Conservation (phyloP, 2,329 filamentous ascomycete genomes). For the Stagonosporopsis cucurbitacearum region DNA sequence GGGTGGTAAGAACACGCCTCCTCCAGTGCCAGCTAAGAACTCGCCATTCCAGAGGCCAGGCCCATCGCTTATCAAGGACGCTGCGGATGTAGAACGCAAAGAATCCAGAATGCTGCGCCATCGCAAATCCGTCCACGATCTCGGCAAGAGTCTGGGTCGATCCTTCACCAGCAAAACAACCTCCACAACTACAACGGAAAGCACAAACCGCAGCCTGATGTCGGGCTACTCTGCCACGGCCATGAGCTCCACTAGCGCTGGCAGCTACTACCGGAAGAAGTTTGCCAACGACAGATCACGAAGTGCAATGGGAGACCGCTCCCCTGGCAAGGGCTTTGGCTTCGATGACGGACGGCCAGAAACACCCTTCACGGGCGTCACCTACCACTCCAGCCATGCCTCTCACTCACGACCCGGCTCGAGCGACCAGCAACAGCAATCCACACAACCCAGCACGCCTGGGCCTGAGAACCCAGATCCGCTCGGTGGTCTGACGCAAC, state of each 20-base stretch:
- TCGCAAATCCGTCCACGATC: conserved; percentile 79
- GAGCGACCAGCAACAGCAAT: conserved; percentile 49
- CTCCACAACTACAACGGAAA: conserved; percentile 70
- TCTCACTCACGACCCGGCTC: conserved; percentile 59
- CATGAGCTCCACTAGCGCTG: conserved; percentile 94
- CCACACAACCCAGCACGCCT: conserved; percentile 60
- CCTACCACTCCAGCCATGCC: conserved; percentile 88
- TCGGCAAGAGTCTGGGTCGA: conserved; percentile 73
- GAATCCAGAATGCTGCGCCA: conserved; percentile 56
- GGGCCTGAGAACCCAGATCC: conserved; percentile 69
- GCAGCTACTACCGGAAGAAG: conserved; percentile 84
- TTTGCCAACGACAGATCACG: conserved; percentile 61
- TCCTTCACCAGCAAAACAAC: conserved; percentile 90
- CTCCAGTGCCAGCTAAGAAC: conserved; percentile 68
- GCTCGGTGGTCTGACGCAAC: conserved; percentile 77
- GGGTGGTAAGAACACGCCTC: conserved; percentile 56
- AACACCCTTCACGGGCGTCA: conserved; percentile 73
- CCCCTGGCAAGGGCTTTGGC: conserved; percentile 43
- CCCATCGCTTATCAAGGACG: conserved; percentile 45
- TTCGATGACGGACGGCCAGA: conserved; percentile 55
- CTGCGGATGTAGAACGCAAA: conserved; percentile 38
- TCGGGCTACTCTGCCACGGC: conserved; percentile 89
- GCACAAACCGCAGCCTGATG: conserved; percentile 87
- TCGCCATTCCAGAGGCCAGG: conserved; percentile 51
- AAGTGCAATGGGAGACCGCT: conserved; percentile 66